Base-by-base conservation (phyloP, 768 basidiomycete genomes). In the Kwoniella europaea region DNA sequence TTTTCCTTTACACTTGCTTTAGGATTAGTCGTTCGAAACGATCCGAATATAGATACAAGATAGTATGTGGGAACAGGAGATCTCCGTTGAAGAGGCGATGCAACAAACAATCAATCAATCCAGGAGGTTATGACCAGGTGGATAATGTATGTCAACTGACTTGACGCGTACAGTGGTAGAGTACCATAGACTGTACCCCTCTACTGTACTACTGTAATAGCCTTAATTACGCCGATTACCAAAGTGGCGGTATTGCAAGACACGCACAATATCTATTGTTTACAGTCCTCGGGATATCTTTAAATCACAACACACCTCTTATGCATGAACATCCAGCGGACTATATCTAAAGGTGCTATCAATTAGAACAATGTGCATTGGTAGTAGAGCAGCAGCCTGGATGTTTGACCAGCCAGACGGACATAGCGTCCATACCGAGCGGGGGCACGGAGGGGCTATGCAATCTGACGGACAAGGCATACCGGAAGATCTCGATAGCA, bases 221-320 rank as follows among this genome's bases (percentile, higher is more conserved):
- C 57, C 57, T 58, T 58, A 24, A 58, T 58, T 58, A 58, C 57
- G 57, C 57, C 57, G 57, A 58, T 58, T 27, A 58, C 18, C 22
- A 16, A 27, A 58, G 57, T 58, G 57, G 57, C 57, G 57, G 46
- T 18, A 18, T 13, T 50, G 18, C 46, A 50, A 50, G 7, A 35
- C 7, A 35, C 35, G 4, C 5, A 35, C 35, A 35, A 6, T 35
- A 27, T 35, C 35, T 35, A 35, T 35, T 35, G 35, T 35, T 35
- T 35, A 35, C 35, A 35, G 35, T 35, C 35, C 35, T 35, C 35
- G 35, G 35, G 35, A 35, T 35, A 35, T 35, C 35, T 35, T 35
- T 35, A 0, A 35, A 6, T 35, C 35, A 35, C 35, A 35, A 35
- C 35, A 9, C 35, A 35, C 35, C 35, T 35, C 46, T 50, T 50